Evolutionary conservation across 257 asterid species (phyloP), one percentile per base, ranked within the genome.

Genomic region (Gardenia jasminoides): DNA sequence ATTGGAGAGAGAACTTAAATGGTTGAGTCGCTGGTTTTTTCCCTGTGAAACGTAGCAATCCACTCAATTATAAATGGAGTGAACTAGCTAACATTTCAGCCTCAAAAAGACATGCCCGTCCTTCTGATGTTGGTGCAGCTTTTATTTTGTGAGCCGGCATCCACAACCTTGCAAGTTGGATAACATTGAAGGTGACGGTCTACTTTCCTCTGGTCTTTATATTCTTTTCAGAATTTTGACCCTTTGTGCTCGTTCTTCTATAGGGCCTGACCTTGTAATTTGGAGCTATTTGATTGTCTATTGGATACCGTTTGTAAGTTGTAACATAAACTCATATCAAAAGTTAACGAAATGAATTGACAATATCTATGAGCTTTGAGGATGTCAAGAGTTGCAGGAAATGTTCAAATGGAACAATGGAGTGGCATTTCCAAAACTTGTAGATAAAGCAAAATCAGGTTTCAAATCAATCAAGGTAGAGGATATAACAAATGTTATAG

Each of bases 71-170:
- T 39, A 28, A 26, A 8, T 22, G n/a, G 24, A 67, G 64, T 19
- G 47, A 70, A 58, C 48, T 26, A 7, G 28, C 64, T 2, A 33
- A 33, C 39, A 6, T 64, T 33, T 48, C 26, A 11, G 64, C 67
- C 73, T 66, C 30, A 41, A 71, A 68, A 22, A 26, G 39, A 46
- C 43, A 31, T 77, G 46, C 12, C 48, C 59, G n/a, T 19, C 36
- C 16, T 80, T 46, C 58, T 6, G 10, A 28, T n/a, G 44, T n/a
- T 46, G 74, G 71, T 80, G 84, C 82, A 72, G 81, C 81, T 72
- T 78, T 59, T 74, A 65, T 84, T 80, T 62, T 47, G 75, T 69
- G 48, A 71, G 61, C 33, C 67, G 24, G 66, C 47, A 44, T 67
- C 50, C 66, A 46, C 15, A 20, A 47, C 20, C 15, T 30, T 33